Percentiles rank a stretch among this genome's conserved stretches.
phyloP scores from a whole-genome alignment of 176 grass and related monocot genomes.

The Ampelocalamus luodianensis region DNA sequence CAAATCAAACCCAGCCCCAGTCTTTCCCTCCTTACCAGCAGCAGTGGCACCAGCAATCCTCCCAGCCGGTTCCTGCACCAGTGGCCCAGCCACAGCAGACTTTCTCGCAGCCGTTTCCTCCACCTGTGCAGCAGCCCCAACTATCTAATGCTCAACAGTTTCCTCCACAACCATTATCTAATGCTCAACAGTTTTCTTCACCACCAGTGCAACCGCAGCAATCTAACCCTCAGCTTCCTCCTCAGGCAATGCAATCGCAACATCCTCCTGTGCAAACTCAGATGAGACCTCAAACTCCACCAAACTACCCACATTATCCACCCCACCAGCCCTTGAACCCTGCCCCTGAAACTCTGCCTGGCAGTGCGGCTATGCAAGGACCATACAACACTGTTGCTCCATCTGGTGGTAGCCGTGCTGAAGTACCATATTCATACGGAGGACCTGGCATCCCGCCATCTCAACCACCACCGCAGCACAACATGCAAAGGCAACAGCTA shows the following conservation, averaged over 20 bases:
- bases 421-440: constrained; percentile 63
- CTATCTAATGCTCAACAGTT: constrained; percentile 49
- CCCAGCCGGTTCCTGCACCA: constrained; percentile 45
- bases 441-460: constrained; percentile 47
- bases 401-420: constrained; percentile 57
- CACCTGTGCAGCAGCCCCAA: constrained; percentile 47
- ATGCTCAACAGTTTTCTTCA: constrained; percentile 47
- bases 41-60: constrained; percentile 59
- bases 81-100: constrained; percentile 51
- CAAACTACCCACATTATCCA: constrained; percentile 69
- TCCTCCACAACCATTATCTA: constrained; percentile 34
- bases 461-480: constrained; percentile 47
- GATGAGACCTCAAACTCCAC: constrained; percentile 68
- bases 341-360: constrained; percentile 59
- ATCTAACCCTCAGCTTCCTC: constrained; percentile 52
- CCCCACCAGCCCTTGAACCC: constrained; percentile 67
- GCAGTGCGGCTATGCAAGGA: constrained; percentile 65
- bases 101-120: constrained; percentile 53
- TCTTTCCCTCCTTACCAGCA: constrained; percentile 57
- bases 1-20: constrained; percentile 49
- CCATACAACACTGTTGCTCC: constrained; percentile 55
- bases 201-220: constrained; percentile 42
- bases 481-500: constrained; percentile 59
- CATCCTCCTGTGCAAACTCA: constrained; percentile 54
- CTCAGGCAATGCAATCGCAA: constrained; percentile 54